Conservation (phyloP, 805 yeast genomes). For the Kregervanrija fluxuum region DNA sequence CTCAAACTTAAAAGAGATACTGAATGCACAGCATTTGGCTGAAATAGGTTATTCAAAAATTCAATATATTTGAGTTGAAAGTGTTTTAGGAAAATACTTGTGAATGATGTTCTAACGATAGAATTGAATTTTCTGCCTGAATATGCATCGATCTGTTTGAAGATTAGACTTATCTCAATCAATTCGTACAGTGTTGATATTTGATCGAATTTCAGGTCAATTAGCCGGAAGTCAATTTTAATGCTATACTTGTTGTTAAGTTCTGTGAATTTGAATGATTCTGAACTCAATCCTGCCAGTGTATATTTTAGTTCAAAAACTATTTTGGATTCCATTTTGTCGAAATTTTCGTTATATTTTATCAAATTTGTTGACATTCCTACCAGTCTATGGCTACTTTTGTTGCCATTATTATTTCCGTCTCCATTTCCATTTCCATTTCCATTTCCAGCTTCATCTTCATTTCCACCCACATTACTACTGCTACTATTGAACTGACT, state of each 20-base stretch:
- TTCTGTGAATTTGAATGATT: constrained; percentile 36
- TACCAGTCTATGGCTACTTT: too few species aligned
- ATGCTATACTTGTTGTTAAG: constrained; percentile 26
- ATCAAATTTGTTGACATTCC: too few species aligned
- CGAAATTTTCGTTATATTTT: too few species aligned
- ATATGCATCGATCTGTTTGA: background rate
- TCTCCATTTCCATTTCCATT: too few species aligned
- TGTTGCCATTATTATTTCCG: too few species aligned
- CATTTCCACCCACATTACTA: too few species aligned
- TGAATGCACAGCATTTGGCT: background rate
- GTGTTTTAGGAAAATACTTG: constrained; percentile 1
- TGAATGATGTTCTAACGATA: background rate
- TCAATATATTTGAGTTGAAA: constrained; percentile 4
- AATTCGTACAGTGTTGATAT: constrained; percentile 6
- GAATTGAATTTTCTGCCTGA: background rate
- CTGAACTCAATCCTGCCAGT: constrained; percentile 52
- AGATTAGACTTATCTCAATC: constrained; percentile 5
- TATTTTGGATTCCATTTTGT: constrained; percentile 29
- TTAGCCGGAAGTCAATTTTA: constrained; percentile 28
- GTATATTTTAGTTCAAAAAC: constrained; percentile 42
- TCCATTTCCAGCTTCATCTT: too few species aligned
- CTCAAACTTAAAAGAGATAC: constrained; percentile 1
- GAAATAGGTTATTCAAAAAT: constrained; percentile 1
- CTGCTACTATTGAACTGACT: too few species aligned
- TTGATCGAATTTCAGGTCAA: constrained; percentile 6